These are phyloP conservation scores for Aspergillus sp. DNA, from an alignment of 2,329 filamentous ascomycete species.

Conservation along the genomic window DNA sequence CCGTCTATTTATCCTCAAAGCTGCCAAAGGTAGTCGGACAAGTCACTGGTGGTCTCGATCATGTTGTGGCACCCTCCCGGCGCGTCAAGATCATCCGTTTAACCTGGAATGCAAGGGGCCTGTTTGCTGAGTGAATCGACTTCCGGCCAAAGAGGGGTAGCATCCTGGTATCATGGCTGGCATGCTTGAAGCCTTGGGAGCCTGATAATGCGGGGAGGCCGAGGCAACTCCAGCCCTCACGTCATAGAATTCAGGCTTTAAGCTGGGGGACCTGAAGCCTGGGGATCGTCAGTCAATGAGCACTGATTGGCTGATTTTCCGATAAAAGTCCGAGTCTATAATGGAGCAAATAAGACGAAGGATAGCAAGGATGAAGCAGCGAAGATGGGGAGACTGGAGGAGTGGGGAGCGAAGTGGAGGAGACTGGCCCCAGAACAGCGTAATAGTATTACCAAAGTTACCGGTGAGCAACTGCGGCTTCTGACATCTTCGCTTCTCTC, in stretches of 20 bases:
- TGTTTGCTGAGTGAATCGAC: background rate
- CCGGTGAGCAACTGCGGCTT: background rate
- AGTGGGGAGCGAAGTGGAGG: background rate
- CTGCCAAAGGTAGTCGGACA: background rate
- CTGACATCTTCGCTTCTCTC: too few species aligned
- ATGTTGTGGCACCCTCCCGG: constrained; percentile 10
- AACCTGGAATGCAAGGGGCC: constrained; percentile 16
- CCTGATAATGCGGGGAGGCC: background rate
- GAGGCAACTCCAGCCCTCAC: background rate
- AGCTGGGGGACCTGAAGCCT: background rate
- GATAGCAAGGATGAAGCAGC: background rate
- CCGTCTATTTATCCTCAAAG: constrained; percentile 7
- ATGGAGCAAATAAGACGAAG: background rate
- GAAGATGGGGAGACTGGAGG: background rate
- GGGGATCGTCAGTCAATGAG: constrained; percentile 15
- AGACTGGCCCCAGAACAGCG: background rate
- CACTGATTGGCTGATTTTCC: constrained; percentile 26
- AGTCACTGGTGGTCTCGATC: constrained; percentile 1
- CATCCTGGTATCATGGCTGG: background rate
- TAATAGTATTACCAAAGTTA: background rate
- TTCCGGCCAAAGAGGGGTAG: background rate
- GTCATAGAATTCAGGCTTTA: background rate
- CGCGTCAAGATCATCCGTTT: constrained; percentile 19
- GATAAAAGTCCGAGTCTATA: constrained; percentile 29
- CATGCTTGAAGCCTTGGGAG: background rate